Evolutionary conservation across 805 yeast species (phyloP), one percentile per base, ranked within the genome.

Genomic region (Brettanomyces sp.): DNA sequence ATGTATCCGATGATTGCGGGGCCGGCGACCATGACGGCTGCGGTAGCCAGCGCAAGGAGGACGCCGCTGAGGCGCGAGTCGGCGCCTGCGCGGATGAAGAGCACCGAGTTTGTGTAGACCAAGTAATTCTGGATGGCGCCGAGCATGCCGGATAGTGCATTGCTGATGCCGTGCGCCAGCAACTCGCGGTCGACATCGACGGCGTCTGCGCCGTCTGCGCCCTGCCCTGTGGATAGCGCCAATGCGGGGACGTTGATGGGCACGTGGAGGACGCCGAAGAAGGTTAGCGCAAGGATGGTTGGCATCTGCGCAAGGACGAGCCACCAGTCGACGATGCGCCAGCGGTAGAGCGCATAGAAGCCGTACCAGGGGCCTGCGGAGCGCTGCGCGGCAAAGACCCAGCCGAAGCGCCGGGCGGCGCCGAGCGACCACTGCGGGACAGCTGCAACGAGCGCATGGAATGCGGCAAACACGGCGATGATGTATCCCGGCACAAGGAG

Each of bases 231-330:
- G 5, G 95, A 84, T 14, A 90, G 93, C 0, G 98, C 97, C 41
- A 93, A 71, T 0, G 99, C 98, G 1, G 99, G 99, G 12, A 93
- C 97, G 60, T 93, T 93, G 49, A 93, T 93, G 4, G 99, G 99
- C 9, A 93, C 99, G 57, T 93, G 99, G 46, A 93, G 67, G 36
- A 93, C 84, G 11, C 99, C 99, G 58, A 93, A 93, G 60, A 93
- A 93, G 0, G 98, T 90, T 52, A 93, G 70, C 0, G 99, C 99
- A 46, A 91, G 66, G 96, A 93, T 93, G 3, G 95, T 84, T 5
- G 99, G 99, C 18, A 89, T 49, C 56, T 89, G 87, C 45, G 73
- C 67, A 2, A 79, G 42, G 24, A 93, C 70, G 28, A 81, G 72
- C 50, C 66, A 58, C 93, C 95, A 87, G 61, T 86, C 79, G n/a